Evolutionary conservation across 2,329 filamentous ascomycete species (phyloP).

Genomic region (Alternaria atra): DNA sequence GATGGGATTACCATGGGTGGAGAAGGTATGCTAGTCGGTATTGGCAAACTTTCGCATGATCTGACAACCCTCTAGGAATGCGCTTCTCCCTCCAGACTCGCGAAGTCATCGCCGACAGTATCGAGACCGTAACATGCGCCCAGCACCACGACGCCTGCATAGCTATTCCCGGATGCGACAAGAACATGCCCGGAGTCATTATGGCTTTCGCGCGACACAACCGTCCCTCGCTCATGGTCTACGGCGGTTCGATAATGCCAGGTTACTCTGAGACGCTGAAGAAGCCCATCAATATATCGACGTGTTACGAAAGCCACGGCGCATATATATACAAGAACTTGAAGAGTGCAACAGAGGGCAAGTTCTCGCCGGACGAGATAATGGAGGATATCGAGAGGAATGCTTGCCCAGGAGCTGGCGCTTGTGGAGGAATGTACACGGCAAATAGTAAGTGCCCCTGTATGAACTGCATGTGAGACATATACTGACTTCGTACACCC

Average conservation of each 20-base stretch:
- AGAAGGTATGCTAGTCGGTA: slow-evolving; percentile 66
- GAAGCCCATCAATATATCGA: slow-evolving; percentile 85
- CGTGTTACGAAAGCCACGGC: slow-evolving; percentile 87
- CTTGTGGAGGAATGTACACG: slow-evolving; percentile 93
- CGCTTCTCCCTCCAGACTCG: slow-evolving; percentile 89
- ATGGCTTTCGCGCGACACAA: slow-evolving; percentile 94
- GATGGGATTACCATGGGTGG: slow-evolving; percentile 96
- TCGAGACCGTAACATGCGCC: slow-evolving; percentile 91
- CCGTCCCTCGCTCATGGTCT: slow-evolving; percentile 92
- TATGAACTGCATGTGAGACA: neutral
- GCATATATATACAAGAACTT: slow-evolving; percentile 82
- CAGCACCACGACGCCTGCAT: slow-evolving; percentile 95
- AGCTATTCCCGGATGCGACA: slow-evolving; percentile 92
- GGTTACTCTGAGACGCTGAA: slow-evolving; percentile 82
- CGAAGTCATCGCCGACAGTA: slow-evolving; percentile 92
- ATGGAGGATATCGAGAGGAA: slow-evolving; percentile 83
- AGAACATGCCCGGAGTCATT: slow-evolving; percentile 94
- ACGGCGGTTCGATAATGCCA: slow-evolving; percentile 88
- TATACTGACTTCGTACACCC: neutral
- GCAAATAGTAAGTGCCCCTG: slow-evolving; percentile 72
- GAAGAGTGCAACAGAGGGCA: slow-evolving; percentile 72
- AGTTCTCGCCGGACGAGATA: slow-evolving; percentile 77
- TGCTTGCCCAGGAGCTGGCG: slow-evolving; percentile 80
- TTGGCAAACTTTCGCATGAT: neutral
- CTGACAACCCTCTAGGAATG: slow-evolving; percentile 72